Base-by-base conservation (phyloP, 345 rosid species). In the Salix arbutifolia region DNA sequence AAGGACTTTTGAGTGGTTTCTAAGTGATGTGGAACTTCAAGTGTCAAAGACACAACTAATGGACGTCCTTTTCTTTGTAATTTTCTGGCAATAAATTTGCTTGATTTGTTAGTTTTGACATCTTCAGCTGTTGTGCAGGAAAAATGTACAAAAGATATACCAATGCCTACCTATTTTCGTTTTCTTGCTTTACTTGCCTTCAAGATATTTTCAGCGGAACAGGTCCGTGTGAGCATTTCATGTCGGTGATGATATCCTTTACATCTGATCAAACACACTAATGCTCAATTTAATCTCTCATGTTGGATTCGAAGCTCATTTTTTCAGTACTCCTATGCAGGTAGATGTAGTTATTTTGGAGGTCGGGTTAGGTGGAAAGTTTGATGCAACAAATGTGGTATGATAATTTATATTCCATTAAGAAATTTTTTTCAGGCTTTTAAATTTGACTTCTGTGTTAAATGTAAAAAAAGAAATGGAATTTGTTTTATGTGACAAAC, bases 301-400 rank as follows among this genome's bases (percentile, higher is more conserved):
- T 72, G 62, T 21, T 33, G 46, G 21, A 30, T 42, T 66, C 26
- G 42, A 79, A 71, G 19, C 23, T 23, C 18, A 76, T 69, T 53
- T 65, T 6, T 6, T 9, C 60, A 60, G 44, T 65, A 78, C 62
- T 38, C 67, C 40, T 61, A 2, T 68, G 73, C 83, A 96, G 99
- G 95, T 96, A 48, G 99, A 96, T 79, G 99, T 90, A 85, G 95
- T 87, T 70, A 91, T 96, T 72, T 86, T 96, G 79, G 99, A 96
- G 88, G 98, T 96, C 31, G 99, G 99, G 37, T 73, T 96, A 77
- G 99, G 99, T 35, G 99, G 99, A 79, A 91, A 73, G 79, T 91
- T 88, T 65, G 97, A 93, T 52, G 91, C 99, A 8, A 96, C 99
- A 42, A 96, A 96, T 80, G 98, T 93, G 94, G 99, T 96, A 85